Percentiles rank a stretch among this genome's conserved stretches.
Conservation (phyloP, 2,329 filamentous ascomycete genomes). For the Fusarium oligoseptatum region DNA sequence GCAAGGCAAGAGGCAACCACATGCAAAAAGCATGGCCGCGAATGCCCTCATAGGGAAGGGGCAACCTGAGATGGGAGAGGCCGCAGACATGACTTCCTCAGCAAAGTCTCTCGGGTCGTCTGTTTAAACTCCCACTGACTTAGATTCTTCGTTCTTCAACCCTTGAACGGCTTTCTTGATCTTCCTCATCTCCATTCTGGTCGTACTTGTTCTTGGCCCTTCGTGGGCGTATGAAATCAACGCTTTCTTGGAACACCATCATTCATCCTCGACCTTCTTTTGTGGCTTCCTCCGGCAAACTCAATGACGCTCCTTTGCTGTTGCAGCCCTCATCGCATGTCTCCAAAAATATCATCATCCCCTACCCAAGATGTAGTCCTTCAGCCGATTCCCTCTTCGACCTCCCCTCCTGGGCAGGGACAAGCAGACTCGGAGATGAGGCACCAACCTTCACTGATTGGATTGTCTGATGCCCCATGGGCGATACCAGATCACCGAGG, state of each 20-base stretch:
- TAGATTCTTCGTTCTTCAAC: constrained; percentile 5
- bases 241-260: constrained; percentile 34
- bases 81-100: neutral
- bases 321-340: constrained; percentile 31
- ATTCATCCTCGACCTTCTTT: neutral
- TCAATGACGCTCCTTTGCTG: constrained; percentile 44
- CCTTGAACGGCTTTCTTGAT: constrained; percentile 7
- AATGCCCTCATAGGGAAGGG: neutral
- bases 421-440: neutral
- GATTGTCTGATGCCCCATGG: constrained; percentile 32
- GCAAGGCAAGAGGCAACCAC: neutral
- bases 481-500: constrained; percentile 5
- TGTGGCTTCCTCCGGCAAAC: neutral
- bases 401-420: neutral
- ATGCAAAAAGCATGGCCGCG: neutral
- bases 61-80: neutral
- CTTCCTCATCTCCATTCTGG: constrained; percentile 13
- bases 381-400: neutral
- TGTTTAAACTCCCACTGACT: neutral
- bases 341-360: neutral
- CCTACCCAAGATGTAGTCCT: constrained; percentile 9
- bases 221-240: neutral
- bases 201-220: neutral
- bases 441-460: constrained; percentile 19
- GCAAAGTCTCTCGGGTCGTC: neutral